Evolutionary conservation across 495 filamentous ascomycete species (phyloP), one percentile per base, ranked within the genome.

Genomic region (Sporormia fimetaria): DNA sequence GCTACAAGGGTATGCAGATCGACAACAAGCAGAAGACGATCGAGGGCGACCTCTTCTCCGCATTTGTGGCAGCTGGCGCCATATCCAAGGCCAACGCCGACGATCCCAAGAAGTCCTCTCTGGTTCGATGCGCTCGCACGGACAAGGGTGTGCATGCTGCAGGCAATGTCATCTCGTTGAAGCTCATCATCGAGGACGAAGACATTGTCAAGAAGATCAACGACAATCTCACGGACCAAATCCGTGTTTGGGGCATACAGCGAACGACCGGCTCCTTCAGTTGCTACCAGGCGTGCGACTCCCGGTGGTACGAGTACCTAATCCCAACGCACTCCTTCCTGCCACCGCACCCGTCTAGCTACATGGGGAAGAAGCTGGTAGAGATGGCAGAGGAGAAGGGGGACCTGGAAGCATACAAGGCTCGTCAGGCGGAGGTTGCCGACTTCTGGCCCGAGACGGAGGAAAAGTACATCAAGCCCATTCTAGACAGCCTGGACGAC

Each of bases 71-170:
- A 6, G 83, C 87, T 15, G 84, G 87, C 15, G 87, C 88, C 46
- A 90, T 98, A 44, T 94, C 88, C 16, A 94, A 92, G 55, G 87
- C 85, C 40, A 98, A 98, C 59, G 88, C 88, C 4, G 72, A 90
- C 37, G 90, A 98, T 56, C 90, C 90, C 1, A 94, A 88, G 59
- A 98, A 98, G 61, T 94, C 88, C 5, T 83, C 84, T 11, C 73
- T 98, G 34, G 81, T 92, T 16, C 81, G 90, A 27, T 98, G 90
- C 59, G 90, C 90, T 8, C 72, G 90, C 25, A 98, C 90, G 3
- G 90, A 98, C 63, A 96, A 95, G 67, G 92, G 92, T 39, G 90
- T 98, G 2, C 92, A 96, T 58, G 90, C 90, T 1, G 92, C 90
- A 2, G 90, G 92, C 7, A 98, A 98, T 59, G 77, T 96, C 34